Evolutionary conservation across 768 basidiomycete genomes (phyloP), one percentile per base, ranked within the genome.

Genomic region (Rhizopogon vulgaris): DNA sequence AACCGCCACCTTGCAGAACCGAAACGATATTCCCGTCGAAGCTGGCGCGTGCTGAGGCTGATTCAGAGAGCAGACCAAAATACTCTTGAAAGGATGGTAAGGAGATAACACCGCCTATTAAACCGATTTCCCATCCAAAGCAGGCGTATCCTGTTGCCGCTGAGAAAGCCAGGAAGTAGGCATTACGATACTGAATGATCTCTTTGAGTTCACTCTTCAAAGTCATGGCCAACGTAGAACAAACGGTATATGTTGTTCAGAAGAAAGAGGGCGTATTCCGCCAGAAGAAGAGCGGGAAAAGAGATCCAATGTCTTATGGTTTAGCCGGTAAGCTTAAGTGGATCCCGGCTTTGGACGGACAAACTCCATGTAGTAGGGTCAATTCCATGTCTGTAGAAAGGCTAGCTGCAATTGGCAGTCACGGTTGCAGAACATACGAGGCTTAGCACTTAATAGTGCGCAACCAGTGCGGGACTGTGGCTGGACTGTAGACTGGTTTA

Each of bases 1-100:
- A 63, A 50, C 64, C 69, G 3, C 71, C 70, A 2, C 61, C 71
- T 36, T 70, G 71, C 12, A 73, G 53, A 2, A 73, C 55, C 25
- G 73, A 65, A 1, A 73, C 73, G 39, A 74, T 67, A 49, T 71
- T 70, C 2, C 71, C 72, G 22, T 52, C 64, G 41, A 73, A 52
- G 22, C 59, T 50, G 2, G 70, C 69, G 5, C 48, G 41, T 7
- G 63, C 58, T 25, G 55, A 42, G n/a, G 55, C 41, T 17, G 67
- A 60, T 36, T 61, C 54, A 18, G 61, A 52, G 15, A 67, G 54
- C 17, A 72, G 55, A 17, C 62, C 69, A 36, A 72, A 72, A 41
- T 69, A 70, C 41, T 62, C 52, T 58, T 63, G 56, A 54, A 72
- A 72, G 17, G 70, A 70, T 32, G 66, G 65, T n/a, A 72, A 56